These are phyloP conservation scores for Corynespora cassiicola DNA, from an alignment of 2,329 filamentous ascomycete species.

Conservation along the genomic window DNA sequence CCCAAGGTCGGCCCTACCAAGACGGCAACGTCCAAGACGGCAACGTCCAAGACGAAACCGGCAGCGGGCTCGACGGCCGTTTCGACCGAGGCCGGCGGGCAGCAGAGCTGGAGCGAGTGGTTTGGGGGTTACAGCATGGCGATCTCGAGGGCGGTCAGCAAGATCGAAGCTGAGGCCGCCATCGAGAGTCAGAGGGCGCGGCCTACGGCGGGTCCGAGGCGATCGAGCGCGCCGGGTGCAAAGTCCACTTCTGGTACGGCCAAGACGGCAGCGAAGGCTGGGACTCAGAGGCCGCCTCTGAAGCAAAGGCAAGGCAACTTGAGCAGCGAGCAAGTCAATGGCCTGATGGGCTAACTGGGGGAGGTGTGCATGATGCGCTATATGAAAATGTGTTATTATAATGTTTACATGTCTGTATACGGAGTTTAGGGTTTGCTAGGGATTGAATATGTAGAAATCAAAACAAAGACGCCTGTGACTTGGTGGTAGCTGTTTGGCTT, in stretches of 20 bases:
- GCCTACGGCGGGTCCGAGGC: slow-evolving; percentile 2
- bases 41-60: slow-evolving; percentile 9
- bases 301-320: slow-evolving; percentile 23
- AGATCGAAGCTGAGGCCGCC: slow-evolving; percentile 43
- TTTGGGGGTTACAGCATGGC: slow-evolving; percentile 47
- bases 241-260: slow-evolving; percentile 5
- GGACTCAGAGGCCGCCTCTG: slow-evolving; percentile 12
- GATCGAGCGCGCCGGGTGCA: slow-evolving; percentile 8
- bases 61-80: slow-evolving; percentile 11
- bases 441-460: too few relatives aligned
- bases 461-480: too few relatives aligned
- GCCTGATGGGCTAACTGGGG: slow-evolving; percentile 32
- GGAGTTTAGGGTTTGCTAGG: too few relatives aligned
- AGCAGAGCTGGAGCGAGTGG: slow-evolving; percentile 45
- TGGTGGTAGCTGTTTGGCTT: too few relatives aligned
- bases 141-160: slow-evolving; percentile 42
- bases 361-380: too few relatives aligned
- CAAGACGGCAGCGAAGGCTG: slow-evolving; percentile 6
- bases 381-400: too few relatives aligned
- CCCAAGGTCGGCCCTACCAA: slow-evolving; percentile 3
- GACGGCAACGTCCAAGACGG: slow-evolving; percentile 1
- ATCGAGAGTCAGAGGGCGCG: slow-evolving; percentile 32
- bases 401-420: too few relatives aligned
- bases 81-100: slow-evolving; percentile 18
- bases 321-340: slow-evolving; percentile 33